Evolutionary conservation across 495 filamentous ascomycete genomes (phyloP).

Genomic region (Lasiosphaeria ovina): DNA sequence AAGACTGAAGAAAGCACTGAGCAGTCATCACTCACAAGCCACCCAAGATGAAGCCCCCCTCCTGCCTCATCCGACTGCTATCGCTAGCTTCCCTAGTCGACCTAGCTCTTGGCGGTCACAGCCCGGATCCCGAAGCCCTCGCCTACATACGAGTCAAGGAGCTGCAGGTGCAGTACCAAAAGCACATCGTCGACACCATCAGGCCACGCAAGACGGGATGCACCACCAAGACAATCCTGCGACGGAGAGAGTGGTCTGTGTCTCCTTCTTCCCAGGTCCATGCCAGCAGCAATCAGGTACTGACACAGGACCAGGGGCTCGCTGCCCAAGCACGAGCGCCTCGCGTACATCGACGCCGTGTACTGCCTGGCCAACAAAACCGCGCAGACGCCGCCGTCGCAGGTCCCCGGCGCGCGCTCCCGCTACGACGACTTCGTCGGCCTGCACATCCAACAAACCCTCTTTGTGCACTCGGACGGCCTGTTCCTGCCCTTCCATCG

Average conservation of each 20-base stretch:
- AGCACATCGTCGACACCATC: background rate
- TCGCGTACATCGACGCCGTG: constrained; percentile 43
- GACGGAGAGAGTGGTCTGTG: constrained; percentile 2
- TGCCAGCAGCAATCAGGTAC: too few relatives aligned
- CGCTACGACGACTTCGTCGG: constrained; percentile 51
- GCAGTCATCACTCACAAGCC: too few relatives aligned
- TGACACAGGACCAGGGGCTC: background rate
- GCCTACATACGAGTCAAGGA: background rate
- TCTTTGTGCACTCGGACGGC: constrained; percentile 30
- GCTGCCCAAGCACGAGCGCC: background rate
- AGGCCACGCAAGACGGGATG: background rate
- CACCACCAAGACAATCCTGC: background rate
- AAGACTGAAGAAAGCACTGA: too few relatives aligned
- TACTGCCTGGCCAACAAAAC: constrained; percentile 43
- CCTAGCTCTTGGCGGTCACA: too few relatives aligned
- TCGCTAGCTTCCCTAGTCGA: too few relatives aligned
- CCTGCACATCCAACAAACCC: constrained; percentile 43
- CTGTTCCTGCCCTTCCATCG: constrained; percentile 63
- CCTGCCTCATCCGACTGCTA: too few relatives aligned
- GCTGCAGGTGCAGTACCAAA: background rate
- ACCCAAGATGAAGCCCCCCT: too few relatives aligned
- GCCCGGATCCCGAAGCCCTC: background rate
- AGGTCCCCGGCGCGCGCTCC: constrained; percentile 40
- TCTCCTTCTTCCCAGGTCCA: background rate
- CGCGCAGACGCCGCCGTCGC: constrained; percentile 6